Percentiles rank a stretch among this genome's conserved stretches.
Evolutionary conservation across 192 early-diverging fungal species (phyloP).

Genomic region (Linnemannia elongata): DNA sequence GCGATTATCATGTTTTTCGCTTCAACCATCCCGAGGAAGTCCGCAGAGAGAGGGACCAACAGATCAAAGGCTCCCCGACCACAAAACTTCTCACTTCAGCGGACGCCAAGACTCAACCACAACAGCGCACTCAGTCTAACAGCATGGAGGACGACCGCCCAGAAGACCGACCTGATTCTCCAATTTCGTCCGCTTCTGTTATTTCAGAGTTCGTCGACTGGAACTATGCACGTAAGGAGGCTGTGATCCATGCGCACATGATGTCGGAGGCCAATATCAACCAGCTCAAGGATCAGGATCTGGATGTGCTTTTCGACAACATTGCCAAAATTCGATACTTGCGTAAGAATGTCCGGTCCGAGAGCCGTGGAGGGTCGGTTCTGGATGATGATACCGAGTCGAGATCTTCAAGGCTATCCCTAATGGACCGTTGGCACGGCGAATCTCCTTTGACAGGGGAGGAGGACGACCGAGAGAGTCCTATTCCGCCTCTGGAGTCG

Average conservation of each 20-base stretch:
- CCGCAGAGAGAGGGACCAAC: conserved; percentile 67
- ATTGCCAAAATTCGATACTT: conserved; percentile 65
- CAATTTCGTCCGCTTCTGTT: conserved; percentile 59
- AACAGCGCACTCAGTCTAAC: conserved; percentile 24
- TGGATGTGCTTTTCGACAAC: conserved; percentile 63
- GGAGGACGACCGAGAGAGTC: conserved; percentile 27
- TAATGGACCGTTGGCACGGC: conserved; percentile 32
- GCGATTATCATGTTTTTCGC: conserved; percentile 85
- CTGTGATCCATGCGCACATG: conserved; percentile 60
- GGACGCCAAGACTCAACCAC: conserved; percentile 2
- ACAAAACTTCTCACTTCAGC: conserved; percentile 12
- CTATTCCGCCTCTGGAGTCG: conserved; percentile 32
- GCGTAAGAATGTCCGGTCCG: conserved; percentile 59
- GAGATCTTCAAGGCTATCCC: conserved; percentile 38
- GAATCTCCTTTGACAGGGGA: conserved; percentile 7
- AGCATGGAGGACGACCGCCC: conserved; percentile 48
- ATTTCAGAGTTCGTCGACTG: conserved; percentile 77
- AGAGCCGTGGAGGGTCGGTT: conserved; percentile 58
- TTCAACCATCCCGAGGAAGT: conserved; percentile 90
- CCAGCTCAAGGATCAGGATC: conserved; percentile 49
- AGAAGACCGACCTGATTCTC: conserved; percentile 49
- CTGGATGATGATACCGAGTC: conserved; percentile 59
- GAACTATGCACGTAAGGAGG: conserved; percentile 82
- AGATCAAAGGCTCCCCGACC: conserved; percentile 12
- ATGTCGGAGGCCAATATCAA: conserved; percentile 51